Conservation (phyloP, 768 basidiomycete species). For the Dioszegia hungarica region DNA sequence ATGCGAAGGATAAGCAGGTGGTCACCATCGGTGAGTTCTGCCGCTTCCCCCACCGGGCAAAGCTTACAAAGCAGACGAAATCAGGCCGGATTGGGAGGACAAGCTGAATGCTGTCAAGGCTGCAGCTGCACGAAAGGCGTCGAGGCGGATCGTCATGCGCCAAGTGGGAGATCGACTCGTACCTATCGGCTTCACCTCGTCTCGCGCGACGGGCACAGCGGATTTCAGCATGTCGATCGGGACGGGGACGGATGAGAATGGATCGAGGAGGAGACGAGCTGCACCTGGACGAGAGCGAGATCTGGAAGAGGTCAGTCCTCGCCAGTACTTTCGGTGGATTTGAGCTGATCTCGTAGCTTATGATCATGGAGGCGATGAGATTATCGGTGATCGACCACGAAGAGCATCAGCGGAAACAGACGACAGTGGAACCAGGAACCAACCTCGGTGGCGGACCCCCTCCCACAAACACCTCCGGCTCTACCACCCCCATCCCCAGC, state of each 20-base stretch:
- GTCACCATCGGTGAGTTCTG: conserved; percentile 78
- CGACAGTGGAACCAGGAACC: neutral
- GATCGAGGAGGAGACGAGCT: conserved; percentile 52
- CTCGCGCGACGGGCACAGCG: conserved; percentile 51
- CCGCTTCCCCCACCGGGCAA: neutral
- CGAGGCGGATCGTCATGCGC: conserved; percentile 94
- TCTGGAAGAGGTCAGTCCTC: conserved; percentile 72
- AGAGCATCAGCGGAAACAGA: conserved; percentile 65
- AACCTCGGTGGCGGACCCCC: neutral
- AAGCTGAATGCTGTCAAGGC: conserved; percentile 91
- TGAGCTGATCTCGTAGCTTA: conserved; percentile 59
- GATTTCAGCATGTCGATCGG: conserved; percentile 49
- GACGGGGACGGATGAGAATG: conserved; percentile 54
- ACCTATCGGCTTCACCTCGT: conserved; percentile 88
- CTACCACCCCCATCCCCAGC: conserved; percentile 1
- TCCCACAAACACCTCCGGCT: neutral
- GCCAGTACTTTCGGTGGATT: neutral
- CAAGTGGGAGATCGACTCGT: conserved; percentile 96
- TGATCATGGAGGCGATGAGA: conserved; percentile 99
- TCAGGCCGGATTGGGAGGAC: conserved; percentile 96
- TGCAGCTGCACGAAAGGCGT: conserved; percentile 90
- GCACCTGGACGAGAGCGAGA: conserved; percentile 69
- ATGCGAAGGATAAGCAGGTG: conserved; percentile 78
- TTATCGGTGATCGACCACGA: conserved; percentile 90
- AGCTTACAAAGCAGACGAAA: conserved; percentile 63